Evolutionary conservation across 306 rosid species (phyloP).

Genomic region (Gynostemma pentaphyllum): DNA sequence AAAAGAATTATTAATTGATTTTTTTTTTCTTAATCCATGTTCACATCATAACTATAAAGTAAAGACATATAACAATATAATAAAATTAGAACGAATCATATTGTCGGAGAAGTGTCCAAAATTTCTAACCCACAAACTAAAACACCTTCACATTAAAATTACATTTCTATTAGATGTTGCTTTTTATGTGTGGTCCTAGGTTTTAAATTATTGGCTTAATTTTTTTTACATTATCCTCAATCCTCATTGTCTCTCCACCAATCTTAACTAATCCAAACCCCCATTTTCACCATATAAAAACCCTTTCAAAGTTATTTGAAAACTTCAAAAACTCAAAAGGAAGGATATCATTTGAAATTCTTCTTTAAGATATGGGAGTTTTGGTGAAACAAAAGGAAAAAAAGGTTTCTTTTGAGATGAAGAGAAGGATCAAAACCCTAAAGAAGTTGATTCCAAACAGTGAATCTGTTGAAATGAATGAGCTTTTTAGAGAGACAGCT

Average conservation of each 20-base stretch:
- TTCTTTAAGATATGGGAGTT: neutral
- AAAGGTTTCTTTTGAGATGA: conserved; percentile 27
- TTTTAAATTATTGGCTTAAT: too few relatives aligned
- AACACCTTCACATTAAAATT: too few relatives aligned
- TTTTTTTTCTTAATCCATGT: too few relatives aligned
- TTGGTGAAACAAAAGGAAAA: neutral
- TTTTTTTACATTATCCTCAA: neutral
- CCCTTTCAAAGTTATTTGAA: neutral
- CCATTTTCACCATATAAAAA: neutral
- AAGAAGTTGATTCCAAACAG: conserved; percentile 50
- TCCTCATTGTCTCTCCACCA: neutral
- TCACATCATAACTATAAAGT: too few relatives aligned
- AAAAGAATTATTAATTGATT: too few relatives aligned
- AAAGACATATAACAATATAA: too few relatives aligned
- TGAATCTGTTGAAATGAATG: conserved; percentile 43
- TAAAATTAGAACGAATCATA: too few relatives aligned
- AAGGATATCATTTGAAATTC: neutral
- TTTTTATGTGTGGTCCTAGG: too few relatives aligned
- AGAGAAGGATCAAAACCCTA: conserved; percentile 51
- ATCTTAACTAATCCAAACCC: neutral
- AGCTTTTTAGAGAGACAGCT: conserved; percentile 70
- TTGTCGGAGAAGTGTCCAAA: too few relatives aligned
- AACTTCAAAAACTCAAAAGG: neutral
- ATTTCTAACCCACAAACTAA: too few relatives aligned
- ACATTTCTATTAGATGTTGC: too few relatives aligned